Evolutionary conservation across 129 eudicot species (phyloP), one percentile per base, ranked within the genome.

Genomic region (Chrysanthemum lavandulifolium): DNA sequence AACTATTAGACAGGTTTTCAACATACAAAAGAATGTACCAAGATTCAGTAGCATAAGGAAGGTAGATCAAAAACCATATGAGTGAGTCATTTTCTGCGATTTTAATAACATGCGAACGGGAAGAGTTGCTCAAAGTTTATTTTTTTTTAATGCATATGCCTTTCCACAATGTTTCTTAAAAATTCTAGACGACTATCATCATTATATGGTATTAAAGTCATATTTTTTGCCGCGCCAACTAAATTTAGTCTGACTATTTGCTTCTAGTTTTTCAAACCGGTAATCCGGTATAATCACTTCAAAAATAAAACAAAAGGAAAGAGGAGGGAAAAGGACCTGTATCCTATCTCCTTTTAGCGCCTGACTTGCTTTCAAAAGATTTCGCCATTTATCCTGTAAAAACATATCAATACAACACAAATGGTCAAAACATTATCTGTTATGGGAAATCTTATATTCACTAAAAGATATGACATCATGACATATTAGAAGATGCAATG

Each of bases 311-410:
- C 36, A 10, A 3, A 50, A 45, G 18, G 71, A 21, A 2, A 45
- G 13, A 73, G 43, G 64, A 10, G 12, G 67, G 47, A 61, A 66
- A n/a, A 52, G 21, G 15, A 57, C 97, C 94, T 83, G 81, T 68
- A 74, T 68, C 68, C 80, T 81, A 59, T 85, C 76, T 60, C 77
- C 87, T 52, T 79, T 84, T 64, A 76, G 80, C 47, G 80, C 77
- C 65, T 84, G 74, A 59, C 91, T 89, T 59, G 98, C 91, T 82
- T 88, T 89, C 36, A 92, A 68, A 78, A 92, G 98, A 84, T 92
- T 92, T 58, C 98, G 84, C 98, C 98, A 92, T 78, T 92, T 92
- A 82, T 92, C 98, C 98, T 92, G 84, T 25, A 29, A 60, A 69
- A 58, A 60, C 45, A 65, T 21, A 16, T 40, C 40, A 8, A 76